Conservation (phyloP, 495 filamentous ascomycete species). For the Penicillium macrosclerotiorum region DNA sequence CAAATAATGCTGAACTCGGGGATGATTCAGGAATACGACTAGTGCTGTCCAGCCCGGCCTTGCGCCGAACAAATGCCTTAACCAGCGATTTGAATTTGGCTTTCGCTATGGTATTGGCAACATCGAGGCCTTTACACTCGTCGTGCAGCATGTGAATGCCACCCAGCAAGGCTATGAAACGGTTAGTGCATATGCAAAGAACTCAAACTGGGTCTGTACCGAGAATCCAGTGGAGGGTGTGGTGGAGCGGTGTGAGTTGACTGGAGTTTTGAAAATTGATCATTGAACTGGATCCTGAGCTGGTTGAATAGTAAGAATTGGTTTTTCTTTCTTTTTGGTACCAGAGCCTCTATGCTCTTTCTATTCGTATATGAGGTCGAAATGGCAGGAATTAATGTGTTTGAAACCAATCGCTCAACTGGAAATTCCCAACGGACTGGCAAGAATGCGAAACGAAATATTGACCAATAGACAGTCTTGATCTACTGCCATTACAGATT, state of each 20-base stretch:
- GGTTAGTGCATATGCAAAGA: neutral
- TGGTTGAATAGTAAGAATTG: no score
- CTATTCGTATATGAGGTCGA: no score
- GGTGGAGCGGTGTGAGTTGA: slow-evolving; percentile 4
- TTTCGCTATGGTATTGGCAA: slow-evolving; percentile 16
- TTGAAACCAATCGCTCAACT: no score
- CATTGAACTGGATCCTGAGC: neutral
- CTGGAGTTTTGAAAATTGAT: slow-evolving; percentile 1
- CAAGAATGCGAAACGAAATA: no score
- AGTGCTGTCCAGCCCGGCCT: slow-evolving; percentile 7
- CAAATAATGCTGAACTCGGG: no score
- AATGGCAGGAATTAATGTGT: no score
- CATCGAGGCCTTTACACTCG: slow-evolving; percentile 12
- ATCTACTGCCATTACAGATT: no score
- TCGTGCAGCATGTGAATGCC: slow-evolving; percentile 1
- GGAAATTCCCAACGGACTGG: no score
- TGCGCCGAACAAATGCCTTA: slow-evolving; percentile 5
- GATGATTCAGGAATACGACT: slow-evolving; percentile 18
- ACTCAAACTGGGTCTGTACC: slow-evolving; percentile 9
- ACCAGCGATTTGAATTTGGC: slow-evolving; percentile 9
- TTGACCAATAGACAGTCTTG: no score
- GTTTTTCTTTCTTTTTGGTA: neutral
- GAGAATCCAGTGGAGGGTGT: neutral
- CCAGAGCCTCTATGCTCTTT: no score
- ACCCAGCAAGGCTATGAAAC: slow-evolving; percentile 1